These are phyloP conservation scores for Diaporthe citrichinensis DNA, from an alignment of 2,329 filamentous ascomycete genomes.

Conservation along the genomic window DNA sequence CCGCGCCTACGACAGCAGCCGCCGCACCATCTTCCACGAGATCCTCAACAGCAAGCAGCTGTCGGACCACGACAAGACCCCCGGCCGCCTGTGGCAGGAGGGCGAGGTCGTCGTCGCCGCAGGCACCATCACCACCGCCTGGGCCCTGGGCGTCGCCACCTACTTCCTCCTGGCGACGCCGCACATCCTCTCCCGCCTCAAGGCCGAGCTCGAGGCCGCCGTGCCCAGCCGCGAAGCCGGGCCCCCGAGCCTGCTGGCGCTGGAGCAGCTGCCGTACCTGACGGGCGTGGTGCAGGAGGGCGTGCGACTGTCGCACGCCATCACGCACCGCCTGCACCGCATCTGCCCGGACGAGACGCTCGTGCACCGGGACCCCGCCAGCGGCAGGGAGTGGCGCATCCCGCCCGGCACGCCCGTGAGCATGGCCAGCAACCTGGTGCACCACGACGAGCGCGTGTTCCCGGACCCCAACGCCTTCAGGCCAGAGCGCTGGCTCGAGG, in stretches of 20 bases:
- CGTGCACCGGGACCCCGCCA: slow-evolving; percentile 46
- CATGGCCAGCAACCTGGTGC: slow-evolving; percentile 46
- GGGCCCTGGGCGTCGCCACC: slow-evolving; percentile 52
- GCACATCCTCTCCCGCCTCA: slow-evolving; percentile 47
- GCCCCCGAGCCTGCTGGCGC: slow-evolving; percentile 48
- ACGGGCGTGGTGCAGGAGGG: slow-evolving; percentile 60
- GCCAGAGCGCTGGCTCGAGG: slow-evolving; percentile 24
- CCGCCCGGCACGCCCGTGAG: slow-evolving; percentile 47
- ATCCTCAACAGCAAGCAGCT: slow-evolving; percentile 51
- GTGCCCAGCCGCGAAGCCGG: slow-evolving; percentile 31
- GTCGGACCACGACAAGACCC: slow-evolving; percentile 52
- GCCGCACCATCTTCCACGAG: slow-evolving; percentile 53
- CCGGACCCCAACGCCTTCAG: slow-evolving; percentile 38
- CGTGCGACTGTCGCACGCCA: slow-evolving; percentile 60
- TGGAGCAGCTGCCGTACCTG: slow-evolving; percentile 56
- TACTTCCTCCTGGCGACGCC: slow-evolving; percentile 54
- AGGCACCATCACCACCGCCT: slow-evolving; percentile 58
- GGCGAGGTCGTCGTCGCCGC: slow-evolving; percentile 55
- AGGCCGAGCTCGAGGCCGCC: slow-evolving; percentile 50
- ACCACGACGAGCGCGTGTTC: slow-evolving; percentile 45
- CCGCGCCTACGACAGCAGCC: background rate
- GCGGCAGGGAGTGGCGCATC: slow-evolving; percentile 45
- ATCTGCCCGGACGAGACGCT: slow-evolving; percentile 58
- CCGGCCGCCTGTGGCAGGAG: slow-evolving; percentile 54
- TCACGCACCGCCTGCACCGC: slow-evolving; percentile 51